A percentile compares a stretch with the other conserved stretches of the same genome.
These are phyloP conservation scores for Trametes cingulata DNA, from an alignment of 768 basidiomycete genomes.

Conservation along the genomic window DNA sequence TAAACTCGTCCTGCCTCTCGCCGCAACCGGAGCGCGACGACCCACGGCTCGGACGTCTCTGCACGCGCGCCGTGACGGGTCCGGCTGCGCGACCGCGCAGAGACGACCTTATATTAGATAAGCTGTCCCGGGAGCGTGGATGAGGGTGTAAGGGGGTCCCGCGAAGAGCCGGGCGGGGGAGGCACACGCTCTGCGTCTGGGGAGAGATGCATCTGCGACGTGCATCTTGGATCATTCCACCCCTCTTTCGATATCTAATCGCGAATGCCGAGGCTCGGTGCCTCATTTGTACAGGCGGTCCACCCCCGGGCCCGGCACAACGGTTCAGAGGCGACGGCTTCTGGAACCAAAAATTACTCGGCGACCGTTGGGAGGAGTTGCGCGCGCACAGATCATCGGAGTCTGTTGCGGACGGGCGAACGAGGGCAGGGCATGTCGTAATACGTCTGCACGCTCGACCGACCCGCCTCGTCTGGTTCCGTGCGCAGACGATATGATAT, in stretches of 20 bases:
- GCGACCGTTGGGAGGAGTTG: constrained; percentile 19
- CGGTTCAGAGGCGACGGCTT: constrained; percentile 21
- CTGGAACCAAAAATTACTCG: constrained; percentile 21
- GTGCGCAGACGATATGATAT: constrained; percentile 18
- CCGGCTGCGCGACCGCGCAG: neutral
- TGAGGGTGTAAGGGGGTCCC: constrained; percentile 18
- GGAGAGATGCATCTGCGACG: constrained; percentile 13
- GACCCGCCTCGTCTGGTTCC: constrained; percentile 18
- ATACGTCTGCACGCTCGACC: constrained; percentile 17
- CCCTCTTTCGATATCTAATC: constrained; percentile 25
- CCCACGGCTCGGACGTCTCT: constrained; percentile 5
- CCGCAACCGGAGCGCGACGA: constrained; percentile 7
- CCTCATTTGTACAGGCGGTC: constrained; percentile 22
- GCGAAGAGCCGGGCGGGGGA: constrained; percentile 25
- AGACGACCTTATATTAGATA: constrained; percentile 19
- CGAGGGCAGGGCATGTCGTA: constrained; percentile 21
- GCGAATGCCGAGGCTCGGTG: constrained; percentile 29
- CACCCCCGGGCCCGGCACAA: constrained; percentile 17
- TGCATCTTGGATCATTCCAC: constrained; percentile 22
- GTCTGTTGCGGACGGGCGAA: constrained; percentile 15
- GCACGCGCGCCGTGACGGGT: neutral
- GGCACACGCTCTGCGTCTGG: constrained; percentile 4
- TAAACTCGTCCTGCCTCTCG: constrained; percentile 3
- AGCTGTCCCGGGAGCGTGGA: constrained; percentile 8
- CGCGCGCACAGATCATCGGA: constrained; percentile 21